These are phyloP conservation scores for Coelastrella sp. DNA, from an alignment of 139 green algal genomes.

Conservation along the genomic window DNA sequence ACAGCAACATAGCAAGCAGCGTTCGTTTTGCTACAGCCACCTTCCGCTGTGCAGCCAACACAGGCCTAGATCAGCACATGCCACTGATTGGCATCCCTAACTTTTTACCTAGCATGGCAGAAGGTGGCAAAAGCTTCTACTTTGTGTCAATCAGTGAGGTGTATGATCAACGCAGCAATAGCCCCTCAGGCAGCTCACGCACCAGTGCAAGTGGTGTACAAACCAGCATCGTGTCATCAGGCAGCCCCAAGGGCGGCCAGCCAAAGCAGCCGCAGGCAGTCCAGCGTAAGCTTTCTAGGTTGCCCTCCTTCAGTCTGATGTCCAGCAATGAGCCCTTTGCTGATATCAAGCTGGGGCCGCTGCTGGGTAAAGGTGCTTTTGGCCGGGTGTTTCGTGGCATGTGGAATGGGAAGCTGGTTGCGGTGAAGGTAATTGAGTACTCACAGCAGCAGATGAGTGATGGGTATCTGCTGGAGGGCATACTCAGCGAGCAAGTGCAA, in stretches of 20 bases:
- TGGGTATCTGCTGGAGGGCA: constrained; percentile 50
- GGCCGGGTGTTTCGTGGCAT: constrained; percentile 72
- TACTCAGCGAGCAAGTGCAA: constrained; percentile 50
- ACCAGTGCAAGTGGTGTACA: background rate
- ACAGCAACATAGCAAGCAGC: background rate
- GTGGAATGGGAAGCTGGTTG: constrained; percentile 83
- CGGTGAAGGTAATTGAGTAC: constrained; percentile 84
- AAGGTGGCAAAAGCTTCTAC: constrained; percentile 25
- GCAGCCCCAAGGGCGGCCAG: background rate
- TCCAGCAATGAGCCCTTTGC: constrained; percentile 50
- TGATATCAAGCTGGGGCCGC: constrained; percentile 77
- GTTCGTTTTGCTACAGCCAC: constrained; percentile 36
- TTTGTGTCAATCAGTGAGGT: constrained; percentile 27
- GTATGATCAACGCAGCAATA: background rate
- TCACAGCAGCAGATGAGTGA: constrained; percentile 21
- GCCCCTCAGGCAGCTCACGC: too few species aligned
- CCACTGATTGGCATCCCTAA: constrained; percentile 61
- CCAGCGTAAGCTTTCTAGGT: background rate
- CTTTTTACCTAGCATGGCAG: constrained; percentile 48
- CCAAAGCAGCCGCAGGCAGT: background rate
- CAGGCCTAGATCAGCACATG: constrained; percentile 40
- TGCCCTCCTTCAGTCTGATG: constrained; percentile 30
- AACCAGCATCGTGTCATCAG: background rate
- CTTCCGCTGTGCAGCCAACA: constrained; percentile 62
- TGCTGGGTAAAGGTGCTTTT: constrained; percentile 77